phyloP scores from a whole-genome alignment of 1,284 basidiomycete genomes.

The Volvariella surrecta region DNA sequence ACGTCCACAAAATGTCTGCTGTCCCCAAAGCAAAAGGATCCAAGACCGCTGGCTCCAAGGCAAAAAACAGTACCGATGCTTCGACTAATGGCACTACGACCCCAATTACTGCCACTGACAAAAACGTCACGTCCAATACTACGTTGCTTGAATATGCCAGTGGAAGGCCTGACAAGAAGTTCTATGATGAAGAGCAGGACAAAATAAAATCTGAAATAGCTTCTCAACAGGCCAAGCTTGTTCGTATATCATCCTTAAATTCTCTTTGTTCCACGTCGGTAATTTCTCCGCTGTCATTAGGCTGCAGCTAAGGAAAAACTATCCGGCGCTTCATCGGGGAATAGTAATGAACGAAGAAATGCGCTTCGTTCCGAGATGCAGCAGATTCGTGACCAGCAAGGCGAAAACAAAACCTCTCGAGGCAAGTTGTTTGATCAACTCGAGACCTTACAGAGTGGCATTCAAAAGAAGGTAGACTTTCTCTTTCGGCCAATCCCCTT shows the following conservation, averaged over 20 bases:
- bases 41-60: constrained; percentile 32
- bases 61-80: constrained; percentile 20
- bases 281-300: constrained; percentile 30
- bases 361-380: constrained; percentile 82
- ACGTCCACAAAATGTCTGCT: constrained; percentile 30
- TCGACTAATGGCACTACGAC: constrained; percentile 41
- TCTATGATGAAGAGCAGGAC: constrained; percentile 79
- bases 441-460: constrained; percentile 71
- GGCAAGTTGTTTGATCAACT: constrained; percentile 79
- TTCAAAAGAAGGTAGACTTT: constrained; percentile 74
- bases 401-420: constrained; percentile 69
- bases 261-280: constrained; percentile 6
- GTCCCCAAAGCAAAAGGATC: constrained; percentile 47
- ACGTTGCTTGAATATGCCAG: constrained; percentile 20
- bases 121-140: constrained; percentile 36
- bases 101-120: constrained; percentile 31
- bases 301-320: constrained; percentile 77
- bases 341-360: constrained; percentile 64
- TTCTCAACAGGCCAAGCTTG: constrained; percentile 68
- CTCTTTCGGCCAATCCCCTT: constrained; percentile 2
- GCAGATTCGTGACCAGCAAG: constrained; percentile 72
- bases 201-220: constrained; percentile 80
- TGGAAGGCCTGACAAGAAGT: constrained; percentile 75
- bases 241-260: constrained; percentile 31
- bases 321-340: constrained; percentile 46